Base-by-base conservation (phyloP, 495 filamentous ascomycete genomes). In the Beverwykella pulmonaria region DNA sequence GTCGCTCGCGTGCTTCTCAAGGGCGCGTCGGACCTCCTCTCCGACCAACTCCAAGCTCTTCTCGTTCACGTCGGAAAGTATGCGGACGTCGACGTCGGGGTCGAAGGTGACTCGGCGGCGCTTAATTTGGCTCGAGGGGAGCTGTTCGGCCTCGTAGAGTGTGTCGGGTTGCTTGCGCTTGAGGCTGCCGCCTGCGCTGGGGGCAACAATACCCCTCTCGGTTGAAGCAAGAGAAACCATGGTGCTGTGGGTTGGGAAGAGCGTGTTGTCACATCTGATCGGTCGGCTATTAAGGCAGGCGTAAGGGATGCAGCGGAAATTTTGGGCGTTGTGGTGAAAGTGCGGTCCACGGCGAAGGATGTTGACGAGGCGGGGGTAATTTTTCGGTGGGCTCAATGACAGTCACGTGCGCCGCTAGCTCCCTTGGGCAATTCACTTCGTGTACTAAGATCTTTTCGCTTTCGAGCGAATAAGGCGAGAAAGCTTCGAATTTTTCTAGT, bases 1-100 rank as follows among this genome's bases (percentile, higher is more conserved):
- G 53, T 86, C 86, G 27, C 81, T 79, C 71, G 82, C 78, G 71
- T 91, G 87, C 6, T 75, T 79, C 67, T 92, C 87, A 17, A 97
- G 82, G 1, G 89, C 91, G 63, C 85, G 82, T 71, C 82, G 83
- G 32, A 96, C 87, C 67, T 93, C 90, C 44, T 88, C 86, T 34
- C 84, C 82, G 32, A 90, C 78, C 12, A 88, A 78, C 23, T 84
- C 83, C 41, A 81, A 72, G 59, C 81, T 81, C 83, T 92, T 82
- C 74, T 86, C 78, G 34, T 63, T 71, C 77, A 82, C 67, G 34
- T 87, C 80, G 59, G 83, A 81, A 41, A 89, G 75, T 26, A 81
- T 74, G 48, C 79, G 79, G 65, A 88, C 83, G 70, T 90, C 84
- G 46, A 92, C 84, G 25, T 87, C 83, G 39, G 88, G 81, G 65